These are phyloP conservation scores for Themeda triandra DNA, from an alignment of 176 grass and related monocot genomes.

Conservation along the genomic window DNA sequence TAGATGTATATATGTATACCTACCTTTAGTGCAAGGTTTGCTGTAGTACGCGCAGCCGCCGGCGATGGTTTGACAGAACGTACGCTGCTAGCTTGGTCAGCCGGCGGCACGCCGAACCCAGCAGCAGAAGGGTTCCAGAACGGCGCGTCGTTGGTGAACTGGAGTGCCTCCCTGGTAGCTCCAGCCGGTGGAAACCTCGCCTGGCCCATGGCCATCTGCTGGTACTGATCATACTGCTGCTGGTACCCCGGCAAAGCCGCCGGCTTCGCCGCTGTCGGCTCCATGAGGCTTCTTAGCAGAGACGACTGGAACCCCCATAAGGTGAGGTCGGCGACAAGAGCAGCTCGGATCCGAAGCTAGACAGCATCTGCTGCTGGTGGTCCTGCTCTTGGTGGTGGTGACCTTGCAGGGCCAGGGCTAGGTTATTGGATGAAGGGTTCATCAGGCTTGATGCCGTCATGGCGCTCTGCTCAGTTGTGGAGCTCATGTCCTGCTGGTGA, in stretches of 20 bases:
- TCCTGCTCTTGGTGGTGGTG: constrained; percentile 29
- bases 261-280: constrained; percentile 6
- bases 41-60: background rate
- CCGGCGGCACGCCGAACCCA: constrained; percentile 23
- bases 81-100: background rate
- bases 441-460: constrained; percentile 24
- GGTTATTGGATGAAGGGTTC: constrained; percentile 37
- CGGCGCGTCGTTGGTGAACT: constrained; percentile 57
- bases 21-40: constrained; percentile 30
- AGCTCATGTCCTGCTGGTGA: constrained; percentile 45
- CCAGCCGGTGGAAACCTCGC: background rate
- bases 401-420: constrained; percentile 13
- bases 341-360: constrained; percentile 37
- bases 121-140: constrained; percentile 57
- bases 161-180: constrained; percentile 35
- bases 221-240: constrained; percentile 46
- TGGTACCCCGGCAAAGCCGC: constrained; percentile 17
- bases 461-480: constrained; percentile 35
- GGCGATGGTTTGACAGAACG: constrained; percentile 8
- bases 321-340: constrained; percentile 44
- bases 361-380: constrained; percentile 42
- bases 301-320: constrained; percentile 32
- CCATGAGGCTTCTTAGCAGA: constrained; percentile 34
- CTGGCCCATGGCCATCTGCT: constrained; percentile 26
- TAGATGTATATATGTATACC: background rate